These are phyloP conservation scores for Spathaspora sp. DNA, from an alignment of 1,139 yeast genomes.

Conservation along the genomic window DNA sequence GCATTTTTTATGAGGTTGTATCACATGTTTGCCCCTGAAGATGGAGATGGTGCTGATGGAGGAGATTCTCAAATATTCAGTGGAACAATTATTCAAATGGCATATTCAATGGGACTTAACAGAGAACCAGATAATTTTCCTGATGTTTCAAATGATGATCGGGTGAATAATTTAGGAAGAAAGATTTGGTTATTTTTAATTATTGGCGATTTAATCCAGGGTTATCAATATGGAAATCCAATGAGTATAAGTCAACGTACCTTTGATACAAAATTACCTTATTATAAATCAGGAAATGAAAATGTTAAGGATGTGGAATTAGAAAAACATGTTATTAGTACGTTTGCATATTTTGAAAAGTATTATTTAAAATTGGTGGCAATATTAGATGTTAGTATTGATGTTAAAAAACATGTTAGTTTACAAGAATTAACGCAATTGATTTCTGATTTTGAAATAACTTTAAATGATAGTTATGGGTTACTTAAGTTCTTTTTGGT, in stretches of 20 bases:
- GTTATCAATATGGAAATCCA: slow-evolving; percentile 33
- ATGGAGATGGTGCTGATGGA: slow-evolving; percentile 49
- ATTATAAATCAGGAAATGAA: slow-evolving; percentile 25
- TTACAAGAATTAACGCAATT: slow-evolving; percentile 22
- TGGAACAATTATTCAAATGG: slow-evolving; percentile 43
- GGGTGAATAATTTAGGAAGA: slow-evolving; percentile 41
- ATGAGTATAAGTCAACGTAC: slow-evolving; percentile 18
- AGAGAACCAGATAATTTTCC: slow-evolving; percentile 35
- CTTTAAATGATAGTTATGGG: slow-evolving; percentile 23
- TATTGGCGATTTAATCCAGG: slow-evolving; percentile 26
- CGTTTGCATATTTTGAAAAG: slow-evolving; percentile 26
- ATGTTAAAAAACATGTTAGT: slow-evolving; percentile 19
- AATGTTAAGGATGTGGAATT: slow-evolving; percentile 28
- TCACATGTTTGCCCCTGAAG: slow-evolving; percentile 48
- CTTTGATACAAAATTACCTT: slow-evolving; percentile 31
- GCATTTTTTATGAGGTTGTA: slow-evolving; percentile 38
- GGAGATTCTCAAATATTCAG: slow-evolving; percentile 41
- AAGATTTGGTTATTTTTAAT: slow-evolving; percentile 54
- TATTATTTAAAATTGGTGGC: slow-evolving; percentile 21
- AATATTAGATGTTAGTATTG: slow-evolving; percentile 26
- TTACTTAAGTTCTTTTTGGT: slow-evolving; percentile 21
- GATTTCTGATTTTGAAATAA: slow-evolving; percentile 30
- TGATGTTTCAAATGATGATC: slow-evolving; percentile 19
- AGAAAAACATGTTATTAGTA: slow-evolving; percentile 27
- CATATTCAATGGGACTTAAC: slow-evolving; percentile 46